Evolutionary conservation across 2,329 filamentous ascomycete genomes (phyloP).

Genomic region (Trichoderma sp.): DNA sequence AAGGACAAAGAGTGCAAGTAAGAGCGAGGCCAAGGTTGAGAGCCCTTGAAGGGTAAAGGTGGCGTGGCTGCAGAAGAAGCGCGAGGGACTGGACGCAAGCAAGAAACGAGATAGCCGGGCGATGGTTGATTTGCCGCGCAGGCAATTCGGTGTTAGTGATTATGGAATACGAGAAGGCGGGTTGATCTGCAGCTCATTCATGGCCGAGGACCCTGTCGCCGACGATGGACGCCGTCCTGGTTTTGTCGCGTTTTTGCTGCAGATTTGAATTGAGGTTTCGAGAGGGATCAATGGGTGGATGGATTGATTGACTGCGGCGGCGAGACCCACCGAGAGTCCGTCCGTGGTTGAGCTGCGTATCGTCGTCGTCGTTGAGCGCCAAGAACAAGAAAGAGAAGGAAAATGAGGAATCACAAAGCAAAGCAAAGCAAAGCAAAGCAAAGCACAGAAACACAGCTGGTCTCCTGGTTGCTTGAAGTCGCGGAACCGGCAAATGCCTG

Average conservation of each 20-base stretch:
- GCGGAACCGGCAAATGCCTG: background rate
- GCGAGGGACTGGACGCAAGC: background rate
- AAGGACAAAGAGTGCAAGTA: background rate
- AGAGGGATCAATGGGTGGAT: background rate
- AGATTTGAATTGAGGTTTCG: background rate
- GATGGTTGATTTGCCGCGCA: background rate
- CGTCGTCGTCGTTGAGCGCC: background rate
- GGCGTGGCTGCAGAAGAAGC: background rate
- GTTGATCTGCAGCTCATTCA: background rate
- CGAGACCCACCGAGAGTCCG: background rate
- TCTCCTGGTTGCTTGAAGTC: background rate
- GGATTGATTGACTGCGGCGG: background rate
- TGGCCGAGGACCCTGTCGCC: background rate
- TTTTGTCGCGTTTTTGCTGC: conserved; percentile 2
- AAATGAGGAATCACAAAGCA: background rate
- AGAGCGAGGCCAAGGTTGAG: background rate
- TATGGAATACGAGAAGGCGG: background rate
- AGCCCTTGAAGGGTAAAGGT: background rate
- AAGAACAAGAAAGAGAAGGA: background rate
- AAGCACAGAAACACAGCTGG: background rate
- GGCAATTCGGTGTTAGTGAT: background rate
- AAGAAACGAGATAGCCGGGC: background rate
- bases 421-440: background rate
- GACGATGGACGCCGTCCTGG: background rate
- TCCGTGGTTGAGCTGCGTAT: background rate